These are phyloP conservation scores for Aspergillus uvarum DNA, from an alignment of 2,329 filamentous ascomycete genomes.

Conservation along the genomic window DNA sequence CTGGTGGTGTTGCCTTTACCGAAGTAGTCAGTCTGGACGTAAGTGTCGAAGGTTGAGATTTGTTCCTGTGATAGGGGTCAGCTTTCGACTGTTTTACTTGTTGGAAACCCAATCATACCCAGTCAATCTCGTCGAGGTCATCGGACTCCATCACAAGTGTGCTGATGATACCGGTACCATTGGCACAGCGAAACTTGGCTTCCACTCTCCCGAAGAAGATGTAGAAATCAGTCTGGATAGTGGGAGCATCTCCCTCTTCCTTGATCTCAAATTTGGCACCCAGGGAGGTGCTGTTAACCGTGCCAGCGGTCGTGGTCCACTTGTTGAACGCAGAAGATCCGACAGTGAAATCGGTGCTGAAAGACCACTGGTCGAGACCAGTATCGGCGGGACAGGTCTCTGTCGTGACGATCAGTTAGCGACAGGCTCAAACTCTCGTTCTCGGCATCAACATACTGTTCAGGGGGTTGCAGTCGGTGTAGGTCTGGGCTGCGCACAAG, in stretches of 20 bases:
- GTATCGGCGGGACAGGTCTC: slow-evolving; percentile 65
- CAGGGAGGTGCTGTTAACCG: slow-evolving; percentile 62
- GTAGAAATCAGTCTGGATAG: slow-evolving; percentile 86
- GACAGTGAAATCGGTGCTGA: slow-evolving; percentile 43
- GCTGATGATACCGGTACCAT: slow-evolving; percentile 89
- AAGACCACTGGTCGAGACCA: slow-evolving; percentile 56
- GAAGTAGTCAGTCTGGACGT: slow-evolving; percentile 85
- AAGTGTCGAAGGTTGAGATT: slow-evolving; percentile 32
- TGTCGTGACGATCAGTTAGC: slow-evolving; percentile 20
- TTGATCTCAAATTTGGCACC: slow-evolving; percentile 80
- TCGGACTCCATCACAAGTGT: slow-evolving; percentile 88
- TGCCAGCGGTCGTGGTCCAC: slow-evolving; percentile 68
- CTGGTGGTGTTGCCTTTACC: slow-evolving; percentile 78
- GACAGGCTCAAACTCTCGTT: neutral
- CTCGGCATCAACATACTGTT: slow-evolving; percentile 17
- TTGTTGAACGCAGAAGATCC: slow-evolving; percentile 54
- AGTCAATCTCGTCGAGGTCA: slow-evolving; percentile 90
- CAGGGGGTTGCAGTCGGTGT: slow-evolving; percentile 71
- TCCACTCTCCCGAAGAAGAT: slow-evolving; percentile 97
- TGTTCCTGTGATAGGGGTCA: slow-evolving; percentile 31
- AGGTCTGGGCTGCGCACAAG: slow-evolving; percentile 63
- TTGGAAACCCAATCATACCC: slow-evolving; percentile 72
- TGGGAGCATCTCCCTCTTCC: slow-evolving; percentile 77
- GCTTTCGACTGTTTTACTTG: slow-evolving; percentile 54
- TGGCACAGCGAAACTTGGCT: slow-evolving; percentile 78